A percentile compares a stretch with the other conserved stretches of the same genome.
These are phyloP conservation scores for Oryza coarctata DNA, from an alignment of 176 grass and related monocot species.

Conservation along the genomic window DNA sequence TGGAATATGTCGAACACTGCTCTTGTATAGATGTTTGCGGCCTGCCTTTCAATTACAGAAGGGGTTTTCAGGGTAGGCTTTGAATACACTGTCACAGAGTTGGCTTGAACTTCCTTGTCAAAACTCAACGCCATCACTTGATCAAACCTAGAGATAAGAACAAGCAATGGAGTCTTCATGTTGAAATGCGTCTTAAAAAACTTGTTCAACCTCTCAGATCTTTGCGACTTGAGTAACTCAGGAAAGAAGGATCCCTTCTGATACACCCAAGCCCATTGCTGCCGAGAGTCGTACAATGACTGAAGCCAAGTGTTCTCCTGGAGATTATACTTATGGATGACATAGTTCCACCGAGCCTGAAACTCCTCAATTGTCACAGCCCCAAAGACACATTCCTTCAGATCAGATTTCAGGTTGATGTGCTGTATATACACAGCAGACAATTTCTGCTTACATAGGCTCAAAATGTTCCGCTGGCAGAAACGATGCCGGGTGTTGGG, in stretches of 20 bases:
- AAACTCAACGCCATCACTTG: constrained; percentile 41
- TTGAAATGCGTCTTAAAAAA: constrained; percentile 57
- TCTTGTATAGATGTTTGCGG: constrained; percentile 53
- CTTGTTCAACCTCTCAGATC: constrained; percentile 55
- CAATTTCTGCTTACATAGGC: constrained; percentile 55
- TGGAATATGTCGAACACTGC: constrained; percentile 58
- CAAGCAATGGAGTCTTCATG: constrained; percentile 46
- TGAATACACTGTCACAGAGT: constrained; percentile 45
- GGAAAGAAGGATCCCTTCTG: constrained; percentile 56
- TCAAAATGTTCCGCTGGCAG: constrained; percentile 58
- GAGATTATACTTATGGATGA: constrained; percentile 53
- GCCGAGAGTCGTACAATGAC: constrained; percentile 32
- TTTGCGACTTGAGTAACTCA: constrained; percentile 38
- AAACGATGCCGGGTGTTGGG: constrained; percentile 49
- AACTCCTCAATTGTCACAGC: constrained; percentile 47
- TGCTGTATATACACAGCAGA: constrained; percentile 51
- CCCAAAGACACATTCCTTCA: constrained; percentile 46
- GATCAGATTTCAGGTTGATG: constrained; percentile 45
- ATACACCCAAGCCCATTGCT: constrained; percentile 57
- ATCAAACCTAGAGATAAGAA: constrained; percentile 51
- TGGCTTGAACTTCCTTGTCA: constrained; percentile 60
- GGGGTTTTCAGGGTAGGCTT: constrained; percentile 55
- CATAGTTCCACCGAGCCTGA: constrained; percentile 53
- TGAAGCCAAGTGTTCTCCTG: constrained; percentile 54
- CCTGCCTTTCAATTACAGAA: constrained; percentile 59